A percentile compares a stretch with the other conserved stretches of the same genome.
phyloP scores from a whole-genome alignment of 2,329 filamentous ascomycete species.

The Ambrosiella xylebori region DNA sequence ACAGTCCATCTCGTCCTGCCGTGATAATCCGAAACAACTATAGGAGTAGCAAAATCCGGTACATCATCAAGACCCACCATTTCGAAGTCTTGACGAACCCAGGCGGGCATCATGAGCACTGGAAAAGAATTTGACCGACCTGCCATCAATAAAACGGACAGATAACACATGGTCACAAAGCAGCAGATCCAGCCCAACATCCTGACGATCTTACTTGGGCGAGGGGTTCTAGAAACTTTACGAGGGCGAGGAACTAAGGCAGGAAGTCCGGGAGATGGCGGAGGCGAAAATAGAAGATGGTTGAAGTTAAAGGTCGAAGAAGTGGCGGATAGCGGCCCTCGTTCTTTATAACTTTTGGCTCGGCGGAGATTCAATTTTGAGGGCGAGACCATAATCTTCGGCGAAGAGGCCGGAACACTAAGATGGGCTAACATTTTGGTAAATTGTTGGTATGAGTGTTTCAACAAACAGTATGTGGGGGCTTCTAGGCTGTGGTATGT shows the following conservation, averaged over 20 bases:
- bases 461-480: neutral
- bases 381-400: conserved; percentile 35
- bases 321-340: conserved; percentile 38
- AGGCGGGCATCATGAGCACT: conserved; percentile 13
- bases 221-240: conserved; percentile 39
- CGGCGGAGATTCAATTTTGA: conserved; percentile 42
- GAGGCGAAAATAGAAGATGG: conserved; percentile 47
- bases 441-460: conserved; percentile 6
- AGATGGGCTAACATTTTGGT: conserved; percentile 28
- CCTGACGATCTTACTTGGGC: conserved; percentile 40
- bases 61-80: conserved; percentile 48
- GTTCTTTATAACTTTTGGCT: conserved; percentile 41
- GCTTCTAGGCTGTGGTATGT: neutral
- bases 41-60: conserved; percentile 56
- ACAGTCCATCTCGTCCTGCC: conserved; percentile 63
- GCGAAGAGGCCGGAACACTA: conserved; percentile 28
- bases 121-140: conserved; percentile 17
- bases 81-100: conserved; percentile 36
- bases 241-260: conserved; percentile 48
- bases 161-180: conserved; percentile 34
- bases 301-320: conserved; percentile 49
- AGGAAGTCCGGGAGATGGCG: conserved; percentile 55
- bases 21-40: conserved; percentile 48
- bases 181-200: conserved; percentile 36
- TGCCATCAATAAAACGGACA: conserved; percentile 20